Evolutionary conservation across 805 yeast genomes (phyloP), one percentile per base, ranked within the genome.

Genomic region (Candida loeiensis): DNA sequence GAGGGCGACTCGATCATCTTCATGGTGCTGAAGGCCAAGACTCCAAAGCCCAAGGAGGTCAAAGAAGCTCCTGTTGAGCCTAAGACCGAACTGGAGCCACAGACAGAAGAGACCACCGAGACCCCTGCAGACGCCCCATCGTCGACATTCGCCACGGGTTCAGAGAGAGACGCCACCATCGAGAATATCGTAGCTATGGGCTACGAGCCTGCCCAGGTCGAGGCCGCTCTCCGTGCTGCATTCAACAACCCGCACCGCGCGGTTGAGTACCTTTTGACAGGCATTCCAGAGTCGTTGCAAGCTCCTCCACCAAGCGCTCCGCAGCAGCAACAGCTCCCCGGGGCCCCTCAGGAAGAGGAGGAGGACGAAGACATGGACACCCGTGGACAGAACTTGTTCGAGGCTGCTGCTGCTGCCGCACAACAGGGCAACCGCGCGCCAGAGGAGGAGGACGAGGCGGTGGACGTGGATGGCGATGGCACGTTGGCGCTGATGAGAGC

Each of bases 161-260:
- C 75, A 28, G 82, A 82, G 45, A 77, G 96, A 51, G 88, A 85
- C 53, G 77, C 81, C 21, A 86, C 95, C 24, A 77, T 91, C 43
- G 74, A 72, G 44, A 83, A 83, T 57, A 89, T 93, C 61, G 77
- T 89, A 80, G 97, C 87, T 50, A 89, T 93, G 97, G 99, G 99
- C 6, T 93, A 89, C 58, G 87, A 84, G 37, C 80, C 95, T 52
- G 75, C 79, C 13, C 86, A 87, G 58, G 96, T 88, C 18, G 95
- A 87, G 64, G 77, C 80, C 34, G 99, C 99, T 0, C 69, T 93
- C 59, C 80, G 95, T 52, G 95, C 96, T 12, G 98, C 99, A 1
- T 93, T 80, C 69, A 91, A 91, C 66, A 90, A 93, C 64, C 98
- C 99, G 15, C 98, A 91, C 59, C 80, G 99, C 54, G 99, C 99